Conservation (phyloP, 1,284 basidiomycete genomes). For the Puccinia coronata region DNA sequence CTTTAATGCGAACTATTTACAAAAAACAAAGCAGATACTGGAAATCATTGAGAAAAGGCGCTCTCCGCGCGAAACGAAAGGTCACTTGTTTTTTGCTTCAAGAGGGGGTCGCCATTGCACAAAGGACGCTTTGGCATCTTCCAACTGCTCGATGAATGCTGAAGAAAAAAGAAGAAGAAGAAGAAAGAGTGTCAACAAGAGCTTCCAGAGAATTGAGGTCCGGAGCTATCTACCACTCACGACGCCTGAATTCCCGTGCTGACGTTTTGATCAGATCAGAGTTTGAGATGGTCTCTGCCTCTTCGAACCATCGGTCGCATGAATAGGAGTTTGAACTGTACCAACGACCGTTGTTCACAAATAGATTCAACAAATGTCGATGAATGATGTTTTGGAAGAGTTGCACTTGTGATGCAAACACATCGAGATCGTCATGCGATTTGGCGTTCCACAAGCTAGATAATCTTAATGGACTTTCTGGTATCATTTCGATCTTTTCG, state of each 20-base stretch:
- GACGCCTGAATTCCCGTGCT: background rate
- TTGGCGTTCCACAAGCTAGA: background rate
- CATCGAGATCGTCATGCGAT: background rate
- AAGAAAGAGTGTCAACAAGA: background rate
- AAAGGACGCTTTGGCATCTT: no score
- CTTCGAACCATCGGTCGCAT: background rate
- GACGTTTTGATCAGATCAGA: background rate
- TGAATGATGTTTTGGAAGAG: background rate
- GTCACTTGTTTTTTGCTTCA: no score
- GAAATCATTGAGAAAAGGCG: no score
- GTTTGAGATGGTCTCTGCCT: background rate
- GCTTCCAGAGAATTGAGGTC: no score
- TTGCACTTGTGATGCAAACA: background rate
- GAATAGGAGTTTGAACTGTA: background rate
- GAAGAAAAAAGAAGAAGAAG: background rate
- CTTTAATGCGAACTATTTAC: no score
- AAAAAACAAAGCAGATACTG: no score
- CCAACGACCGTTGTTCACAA: background rate
- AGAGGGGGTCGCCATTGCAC: no score
- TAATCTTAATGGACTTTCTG: background rate
- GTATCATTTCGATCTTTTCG: no score
- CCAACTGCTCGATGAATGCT: no score
- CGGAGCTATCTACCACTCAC: background rate
- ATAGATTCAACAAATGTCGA: background rate
- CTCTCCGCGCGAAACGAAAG: no score